Evolutionary conservation across 1,284 basidiomycete species (phyloP).

Genomic region (Pulveroboletus sp.): DNA sequence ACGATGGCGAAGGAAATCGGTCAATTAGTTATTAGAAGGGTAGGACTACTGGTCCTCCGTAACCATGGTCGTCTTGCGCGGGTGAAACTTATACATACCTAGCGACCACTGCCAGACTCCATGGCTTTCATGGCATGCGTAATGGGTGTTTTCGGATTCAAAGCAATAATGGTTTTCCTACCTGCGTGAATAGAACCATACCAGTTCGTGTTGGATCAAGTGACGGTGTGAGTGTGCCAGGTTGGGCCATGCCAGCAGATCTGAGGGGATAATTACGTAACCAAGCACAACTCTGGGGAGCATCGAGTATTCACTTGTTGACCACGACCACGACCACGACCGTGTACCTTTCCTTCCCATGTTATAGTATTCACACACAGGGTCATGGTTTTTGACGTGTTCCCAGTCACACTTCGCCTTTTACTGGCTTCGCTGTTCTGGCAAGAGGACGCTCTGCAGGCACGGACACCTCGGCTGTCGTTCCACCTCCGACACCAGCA

Average conservation of each 20-base stretch:
- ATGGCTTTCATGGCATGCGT: neutral
- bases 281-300: neutral
- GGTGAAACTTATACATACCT: too few relatives aligned
- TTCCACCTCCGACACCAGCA: conserved; percentile 69
- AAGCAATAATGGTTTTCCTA: neutral
- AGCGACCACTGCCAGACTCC: too few relatives aligned
- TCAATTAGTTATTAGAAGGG: neutral
- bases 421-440: conserved; percentile 30
- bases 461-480: conserved; percentile 37
- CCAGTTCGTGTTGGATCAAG: neutral
- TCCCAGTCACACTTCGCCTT: conserved; percentile 28
- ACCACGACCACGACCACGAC: neutral
- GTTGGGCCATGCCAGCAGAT: too few relatives aligned
- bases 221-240: too few relatives aligned
- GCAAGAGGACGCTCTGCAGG: conserved; percentile 14
- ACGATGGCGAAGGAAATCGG: neutral
- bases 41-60: neutral
- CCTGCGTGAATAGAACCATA: neutral
- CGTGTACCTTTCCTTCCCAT: neutral
- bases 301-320: too few relatives aligned
- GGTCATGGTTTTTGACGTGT: conserved; percentile 26
- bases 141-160: too few relatives aligned
- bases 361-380: conserved; percentile 1
- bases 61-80: neutral
- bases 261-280: conserved; percentile 12